Evolutionary conservation across 331 rosid species (phyloP).

Genomic region (Stylosanthes scabra): DNA sequence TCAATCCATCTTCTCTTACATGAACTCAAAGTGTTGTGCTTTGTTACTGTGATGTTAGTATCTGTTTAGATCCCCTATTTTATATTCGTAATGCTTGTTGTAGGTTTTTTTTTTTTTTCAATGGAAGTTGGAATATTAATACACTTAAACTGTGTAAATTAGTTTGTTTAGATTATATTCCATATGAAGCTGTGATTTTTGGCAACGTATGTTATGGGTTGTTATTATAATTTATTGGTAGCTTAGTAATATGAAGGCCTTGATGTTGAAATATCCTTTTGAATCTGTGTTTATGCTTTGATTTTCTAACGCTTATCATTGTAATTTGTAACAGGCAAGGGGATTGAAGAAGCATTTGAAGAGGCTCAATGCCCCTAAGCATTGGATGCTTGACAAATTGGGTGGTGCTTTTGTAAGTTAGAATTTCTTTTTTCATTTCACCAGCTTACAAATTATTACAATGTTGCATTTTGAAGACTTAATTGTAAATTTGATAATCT

Average conservation of each 20-base stretch:
- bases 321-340: conserved; percentile 45
- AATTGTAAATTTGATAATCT: not conserved
- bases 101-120: not conserved
- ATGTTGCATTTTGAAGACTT: not conserved
- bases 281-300: not conserved
- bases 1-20: not conserved
- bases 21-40: not conserved
- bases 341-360: conserved; percentile 64
- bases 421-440: not conserved
- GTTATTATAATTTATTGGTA: not conserved
- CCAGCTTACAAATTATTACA: too few relatives aligned
- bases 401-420: conserved; percentile 62
- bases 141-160: not conserved
- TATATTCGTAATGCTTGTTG: not conserved
- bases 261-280: not conserved
- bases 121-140: not conserved
- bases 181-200: not conserved
- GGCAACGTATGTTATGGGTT: not conserved
- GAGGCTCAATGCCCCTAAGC: conserved; percentile 67
- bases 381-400: conserved; percentile 64
- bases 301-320: not conserved
- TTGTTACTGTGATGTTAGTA: not conserved
- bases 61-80: not conserved
- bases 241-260: not conserved
- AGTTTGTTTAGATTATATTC: not conserved